These are phyloP conservation scores for Apiotrichum gamsii DNA, from an alignment of 1,284 basidiomycete genomes.

Conservation along the genomic window DNA sequence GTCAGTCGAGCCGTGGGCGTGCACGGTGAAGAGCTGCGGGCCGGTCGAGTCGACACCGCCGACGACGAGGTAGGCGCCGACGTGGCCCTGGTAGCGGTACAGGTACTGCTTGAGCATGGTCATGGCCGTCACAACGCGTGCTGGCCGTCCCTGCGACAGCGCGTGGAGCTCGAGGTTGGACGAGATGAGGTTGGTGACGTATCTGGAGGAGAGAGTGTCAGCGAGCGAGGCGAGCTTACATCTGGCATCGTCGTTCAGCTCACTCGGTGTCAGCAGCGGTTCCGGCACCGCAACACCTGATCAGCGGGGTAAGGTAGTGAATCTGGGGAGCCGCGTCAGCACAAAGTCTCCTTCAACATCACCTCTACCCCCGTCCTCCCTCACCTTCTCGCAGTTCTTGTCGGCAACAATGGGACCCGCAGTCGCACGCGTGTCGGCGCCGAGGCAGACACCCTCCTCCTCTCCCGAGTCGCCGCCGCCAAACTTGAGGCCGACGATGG, in stretches of 20 bases:
- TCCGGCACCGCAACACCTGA: conserved; percentile 96
- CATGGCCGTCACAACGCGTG: conserved; percentile 92
- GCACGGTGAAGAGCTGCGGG: conserved; percentile 91
- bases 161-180: conserved; percentile 88
- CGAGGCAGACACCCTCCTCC: conserved; percentile 86
- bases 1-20: conserved; percentile 95
- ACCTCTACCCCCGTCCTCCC: conserved; percentile 19
- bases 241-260: conserved; percentile 1
- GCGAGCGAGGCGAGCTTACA: too few relatives aligned
- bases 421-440: conserved; percentile 94
- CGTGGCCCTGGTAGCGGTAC: conserved; percentile 81
- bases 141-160: conserved; percentile 75
- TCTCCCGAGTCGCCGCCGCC: conserved; percentile 50
- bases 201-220: conserved; percentile 50
- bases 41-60: conserved; percentile 92
- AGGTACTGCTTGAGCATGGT: conserved; percentile 92
- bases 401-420: conserved; percentile 94
- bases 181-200: conserved; percentile 84
- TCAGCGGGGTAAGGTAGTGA: conserved; percentile 89
- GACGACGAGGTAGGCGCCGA: conserved; percentile 95
- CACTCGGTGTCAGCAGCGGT: conserved; percentile 93
- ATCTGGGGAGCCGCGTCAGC: conserved; percentile 60
- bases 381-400: conserved; percentile 98
- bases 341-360: conserved; percentile 3
- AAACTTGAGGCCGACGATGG: conserved; percentile 89